Percentiles rank a stretch among this genome's conserved stretches.
phyloP scores from a whole-genome alignment of 257 asterid species.

The Rubia yunnanensis region DNA sequence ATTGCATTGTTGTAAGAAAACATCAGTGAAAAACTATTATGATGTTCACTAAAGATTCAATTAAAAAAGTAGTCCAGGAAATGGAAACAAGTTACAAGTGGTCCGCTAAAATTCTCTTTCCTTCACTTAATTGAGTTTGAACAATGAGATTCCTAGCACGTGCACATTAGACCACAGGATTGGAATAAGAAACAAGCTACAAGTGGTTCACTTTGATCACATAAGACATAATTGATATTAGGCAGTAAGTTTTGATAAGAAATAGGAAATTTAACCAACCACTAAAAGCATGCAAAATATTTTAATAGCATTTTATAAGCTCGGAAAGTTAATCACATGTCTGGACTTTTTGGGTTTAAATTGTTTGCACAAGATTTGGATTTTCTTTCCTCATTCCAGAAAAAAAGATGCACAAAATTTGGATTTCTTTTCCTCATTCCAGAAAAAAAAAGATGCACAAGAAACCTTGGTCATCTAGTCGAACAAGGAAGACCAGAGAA shows the following conservation, averaged over 20 bases:
- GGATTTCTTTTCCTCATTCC: background rate
- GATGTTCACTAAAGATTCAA: background rate
- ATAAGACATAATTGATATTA: background rate
- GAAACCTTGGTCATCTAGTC: background rate
- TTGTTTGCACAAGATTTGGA: background rate
- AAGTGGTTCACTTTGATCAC: background rate
- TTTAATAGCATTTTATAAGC: slow-evolving; percentile 1
- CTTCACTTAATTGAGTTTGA: background rate
- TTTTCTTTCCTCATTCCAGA: background rate
- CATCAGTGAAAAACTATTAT: background rate
- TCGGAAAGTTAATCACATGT: background rate
- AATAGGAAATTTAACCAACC: background rate
- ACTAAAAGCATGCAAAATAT: background rate
- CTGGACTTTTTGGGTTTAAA: background rate
- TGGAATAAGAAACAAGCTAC: background rate
- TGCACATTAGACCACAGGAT: background rate
- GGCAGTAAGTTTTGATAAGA: background rate
- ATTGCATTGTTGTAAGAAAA: background rate
- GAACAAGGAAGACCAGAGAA: background rate
- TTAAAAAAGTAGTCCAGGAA: background rate
- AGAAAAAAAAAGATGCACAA: background rate
- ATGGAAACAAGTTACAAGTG: background rate
- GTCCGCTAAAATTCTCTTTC: background rate
- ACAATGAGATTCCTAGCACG: background rate
- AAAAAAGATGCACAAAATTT: background rate